Evolutionary conservation across 1,139 yeast species (phyloP).

Genomic region (Blastobotrys illinoisensis): DNA sequence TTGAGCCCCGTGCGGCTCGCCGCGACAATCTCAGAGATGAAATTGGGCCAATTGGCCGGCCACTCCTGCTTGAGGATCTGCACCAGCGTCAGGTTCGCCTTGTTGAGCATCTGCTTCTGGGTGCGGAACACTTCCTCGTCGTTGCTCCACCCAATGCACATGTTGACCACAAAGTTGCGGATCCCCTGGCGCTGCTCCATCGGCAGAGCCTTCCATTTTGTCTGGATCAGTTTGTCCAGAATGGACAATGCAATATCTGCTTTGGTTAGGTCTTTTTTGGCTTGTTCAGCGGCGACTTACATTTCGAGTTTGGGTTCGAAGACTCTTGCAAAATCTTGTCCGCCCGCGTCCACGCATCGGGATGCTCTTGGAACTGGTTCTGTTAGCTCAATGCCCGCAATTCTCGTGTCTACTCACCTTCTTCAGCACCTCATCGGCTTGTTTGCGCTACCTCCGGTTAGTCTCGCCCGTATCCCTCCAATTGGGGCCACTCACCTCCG

Average conservation of each 20-base stretch:
- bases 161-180: slow-evolving; percentile 84
- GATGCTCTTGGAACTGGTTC: slow-evolving; percentile 72
- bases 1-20: slow-evolving; percentile 82
- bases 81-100: slow-evolving; percentile 89
- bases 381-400: slow-evolving; percentile 2
- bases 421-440: slow-evolving; percentile 78
- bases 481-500: slow-evolving; percentile 26
- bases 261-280: too few relatives aligned
- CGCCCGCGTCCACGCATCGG: slow-evolving; percentile 93
- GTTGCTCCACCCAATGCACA: slow-evolving; percentile 89
- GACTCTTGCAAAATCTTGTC: slow-evolving; percentile 82
- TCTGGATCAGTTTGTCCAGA: slow-evolving; percentile 80
- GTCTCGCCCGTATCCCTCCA: not conserved
- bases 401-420: slow-evolving; percentile 32
- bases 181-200: slow-evolving; percentile 76
- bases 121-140: slow-evolving; percentile 69
- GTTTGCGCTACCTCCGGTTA: slow-evolving; percentile 45
- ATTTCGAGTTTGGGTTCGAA: slow-evolving; percentile 79
- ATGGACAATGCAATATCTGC: slow-evolving; percentile 71
- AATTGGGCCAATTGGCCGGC: slow-evolving; percentile 99
- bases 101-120: slow-evolving; percentile 81
- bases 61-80: slow-evolving; percentile 95
- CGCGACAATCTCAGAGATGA: slow-evolving; percentile 85
- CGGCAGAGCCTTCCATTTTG: slow-evolving; percentile 91
- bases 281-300: too few relatives aligned